These are phyloP conservation scores for Acanthamoeba triangularis DNA, from an alignment of 208 protist genomes.

Conservation along the genomic window DNA sequence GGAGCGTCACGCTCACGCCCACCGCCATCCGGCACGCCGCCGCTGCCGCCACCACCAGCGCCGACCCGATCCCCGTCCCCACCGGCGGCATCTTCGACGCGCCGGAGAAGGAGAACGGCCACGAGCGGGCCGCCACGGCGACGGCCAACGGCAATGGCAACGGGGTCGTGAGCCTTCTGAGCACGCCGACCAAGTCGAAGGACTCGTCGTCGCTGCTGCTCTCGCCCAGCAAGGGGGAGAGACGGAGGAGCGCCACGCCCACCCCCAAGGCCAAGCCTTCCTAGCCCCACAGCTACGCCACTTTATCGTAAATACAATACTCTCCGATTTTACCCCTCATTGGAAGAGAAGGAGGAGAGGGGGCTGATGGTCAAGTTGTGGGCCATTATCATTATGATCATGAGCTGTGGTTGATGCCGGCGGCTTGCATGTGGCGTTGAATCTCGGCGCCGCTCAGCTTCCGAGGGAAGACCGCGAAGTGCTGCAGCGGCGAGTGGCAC, in stretches of 20 bases:
- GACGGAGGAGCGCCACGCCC: not conserved
- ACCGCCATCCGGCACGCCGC: not conserved
- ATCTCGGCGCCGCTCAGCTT: not conserved
- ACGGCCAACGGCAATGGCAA: not conserved
- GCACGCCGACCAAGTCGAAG: not conserved
- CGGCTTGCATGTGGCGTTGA: not conserved
- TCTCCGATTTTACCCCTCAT: not conserved
- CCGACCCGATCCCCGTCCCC: not conserved
- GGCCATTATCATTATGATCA: not conserved
- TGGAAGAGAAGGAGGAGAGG: not conserved
- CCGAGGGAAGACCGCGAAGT: conserved; percentile 1
- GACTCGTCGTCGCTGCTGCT: not conserved
- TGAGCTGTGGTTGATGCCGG: not conserved
- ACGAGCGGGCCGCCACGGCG: not conserved
- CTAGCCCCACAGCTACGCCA: not conserved
- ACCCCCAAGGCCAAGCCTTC: not conserved
- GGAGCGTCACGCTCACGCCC: conserved; percentile 23
- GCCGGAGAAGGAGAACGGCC: not conserved
- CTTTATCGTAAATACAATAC: not conserved
- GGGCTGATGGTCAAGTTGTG: not conserved
- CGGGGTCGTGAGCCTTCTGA: not conserved
- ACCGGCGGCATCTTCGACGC: not conserved
- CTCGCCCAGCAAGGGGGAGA: not conserved
- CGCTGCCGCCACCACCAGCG: not conserved
- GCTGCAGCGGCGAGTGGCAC: not conserved